Evolutionary conservation across 2,329 filamentous ascomycete species (phyloP), one percentile per base, ranked within the genome.

Genomic region (Orbilia quercus): DNA sequence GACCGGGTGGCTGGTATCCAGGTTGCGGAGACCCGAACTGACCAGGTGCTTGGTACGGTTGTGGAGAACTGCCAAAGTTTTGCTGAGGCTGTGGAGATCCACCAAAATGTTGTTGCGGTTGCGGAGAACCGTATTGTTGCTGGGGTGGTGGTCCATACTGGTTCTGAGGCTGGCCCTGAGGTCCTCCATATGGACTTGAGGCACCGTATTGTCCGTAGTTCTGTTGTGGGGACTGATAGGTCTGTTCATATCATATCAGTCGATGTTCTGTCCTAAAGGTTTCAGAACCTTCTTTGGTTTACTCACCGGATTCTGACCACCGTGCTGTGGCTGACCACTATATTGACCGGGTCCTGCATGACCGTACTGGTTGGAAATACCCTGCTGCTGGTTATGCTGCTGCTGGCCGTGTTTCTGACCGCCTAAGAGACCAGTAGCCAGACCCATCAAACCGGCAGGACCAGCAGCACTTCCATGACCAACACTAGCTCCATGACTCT

Each of bases 351-450:
- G 42, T 16, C 69, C 74, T 22, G 73, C 66, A 53, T 45, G 14
- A 57, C 58, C 38, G 28, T 60, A 34, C 16, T 45, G 38, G 7
- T 18, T 44, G 38, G 9, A 4, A 31, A 31, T 31, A 31, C 28
- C 36, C 36, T 3, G 6, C 12, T 40, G 36, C 14, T 14, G 36
- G 14, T 16, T 16, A 12, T 40, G 36, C 11, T 34, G 36, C 11
- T 34, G 65, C 28, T 72, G 74, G 50, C 75, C 75, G 14, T 75
- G 76, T 31, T 74, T 74, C 14, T 75, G 50, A 22, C 60, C 74
- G 23, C 75, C 75, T 40, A 77, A 70, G 9, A 77, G 59, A 14
- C 76, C 75, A 44, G 74, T 70, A 9, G 76, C 76, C 20, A 77
- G 59, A 48, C 36, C 36, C 36, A 75, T 71, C 38, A 69, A 65